Conservation (phyloP, 2,329 filamentous ascomycete species). For the Cladosporium sp. region DNA sequence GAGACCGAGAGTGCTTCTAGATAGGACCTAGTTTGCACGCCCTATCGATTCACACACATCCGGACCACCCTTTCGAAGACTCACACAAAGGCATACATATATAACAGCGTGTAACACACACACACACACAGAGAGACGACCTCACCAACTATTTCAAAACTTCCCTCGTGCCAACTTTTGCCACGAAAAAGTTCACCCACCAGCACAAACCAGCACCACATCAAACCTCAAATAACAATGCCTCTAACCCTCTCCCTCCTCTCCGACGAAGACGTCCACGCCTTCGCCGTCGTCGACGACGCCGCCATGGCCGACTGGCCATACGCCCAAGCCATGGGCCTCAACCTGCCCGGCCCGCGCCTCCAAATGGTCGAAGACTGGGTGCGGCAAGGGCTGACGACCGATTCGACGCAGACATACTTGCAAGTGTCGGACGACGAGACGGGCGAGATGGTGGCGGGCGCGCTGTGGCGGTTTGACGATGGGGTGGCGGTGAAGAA, state of each 20-base stretch:
- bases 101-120: background rate
- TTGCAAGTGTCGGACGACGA: slow-evolving; percentile 29
- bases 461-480: slow-evolving; percentile 28
- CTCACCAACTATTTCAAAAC: background rate
- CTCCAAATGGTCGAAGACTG: slow-evolving; percentile 25
- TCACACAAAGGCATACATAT: background rate
- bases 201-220: background rate
- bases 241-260: slow-evolving; percentile 29
- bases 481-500: background rate
- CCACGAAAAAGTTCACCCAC: background rate
- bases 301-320: slow-evolving; percentile 27
- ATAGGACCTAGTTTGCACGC: background rate
- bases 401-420: slow-evolving; percentile 23
- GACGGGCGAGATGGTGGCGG: slow-evolving; percentile 28
- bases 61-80: background rate
- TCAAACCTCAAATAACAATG: slow-evolving; percentile 20
- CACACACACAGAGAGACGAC: background rate
- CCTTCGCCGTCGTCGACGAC: slow-evolving; percentile 30
- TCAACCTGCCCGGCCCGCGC: slow-evolving; percentile 19
- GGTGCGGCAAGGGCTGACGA: slow-evolving; percentile 20
- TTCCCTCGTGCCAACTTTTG: too few relatives aligned
- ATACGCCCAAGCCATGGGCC: slow-evolving; percentile 27
- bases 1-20: background rate
- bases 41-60: background rate
- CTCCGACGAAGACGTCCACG: slow-evolving; percentile 27